Evolutionary conservation across 331 rosid species (phyloP), one percentile per base, ranked within the genome.

Genomic region (Pyracantha coccinea): DNA sequence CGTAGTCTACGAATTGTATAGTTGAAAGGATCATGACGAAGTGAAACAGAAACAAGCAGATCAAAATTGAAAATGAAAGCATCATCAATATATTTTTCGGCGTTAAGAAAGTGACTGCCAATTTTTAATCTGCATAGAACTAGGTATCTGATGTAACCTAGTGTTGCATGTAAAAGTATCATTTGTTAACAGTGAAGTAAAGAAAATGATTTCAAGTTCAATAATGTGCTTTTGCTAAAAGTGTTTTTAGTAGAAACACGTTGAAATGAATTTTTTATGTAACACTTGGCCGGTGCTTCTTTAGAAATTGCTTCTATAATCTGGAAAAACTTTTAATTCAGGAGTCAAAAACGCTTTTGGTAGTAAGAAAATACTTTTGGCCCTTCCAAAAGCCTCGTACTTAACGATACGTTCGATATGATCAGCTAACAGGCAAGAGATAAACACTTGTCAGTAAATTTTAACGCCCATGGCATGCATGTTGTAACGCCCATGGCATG

Each of bases 1-100:
- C 65, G 21, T 24, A 44, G 55, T 21, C 32, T 74, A 64, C 63
- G 57, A 75, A 52, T 75, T 80, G 80, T 80, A 80, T 55, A 80
- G 84, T 20, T 10, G 69, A 41, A 24, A 24, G 29, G 60, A 63
- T 63, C 27, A 61, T 25, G 28, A 69, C 14, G 21, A 75, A 69
- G 73, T 15, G 47, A 74, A 74, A 10, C 23, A 65, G 63, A 55
- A 59, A 73, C 62, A 59, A n/a, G 47, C 64, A 66, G 75, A 17
- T 44, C 31, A 14, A 76, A 27, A 27, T 76, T 14, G 20, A 27
- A 76, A 14, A 6, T 6, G 68, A 44, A 38, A 24, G 38, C 50
- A 14, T 63, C 55, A 62, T 71, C 25, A 64, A 53, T 58, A 38
- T 38, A 53, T 64, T n/a, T 35, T 9, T 57, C 32, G 11, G 24